Conservation (phyloP, 768 basidiomycete species). For the Boletus rex-veris region DNA sequence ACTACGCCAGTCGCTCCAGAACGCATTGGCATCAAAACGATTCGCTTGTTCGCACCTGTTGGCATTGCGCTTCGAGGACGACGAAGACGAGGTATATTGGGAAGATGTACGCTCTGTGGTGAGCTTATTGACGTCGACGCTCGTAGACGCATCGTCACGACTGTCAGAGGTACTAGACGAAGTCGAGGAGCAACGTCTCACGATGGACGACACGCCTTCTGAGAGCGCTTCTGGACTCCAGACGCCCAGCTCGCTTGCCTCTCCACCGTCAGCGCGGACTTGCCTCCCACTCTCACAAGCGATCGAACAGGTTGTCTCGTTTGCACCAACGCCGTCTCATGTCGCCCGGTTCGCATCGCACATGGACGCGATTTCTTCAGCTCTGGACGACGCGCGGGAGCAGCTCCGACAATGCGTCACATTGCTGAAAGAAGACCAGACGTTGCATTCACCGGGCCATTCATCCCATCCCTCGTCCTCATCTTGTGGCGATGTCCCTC, state of each 20-base stretch:
- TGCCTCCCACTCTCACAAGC: slow-evolving; percentile 11
- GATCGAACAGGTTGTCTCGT: slow-evolving; percentile 37
- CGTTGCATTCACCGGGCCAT: slow-evolving; percentile 14
- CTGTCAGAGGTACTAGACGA: slow-evolving; percentile 63
- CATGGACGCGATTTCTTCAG: slow-evolving; percentile 63
- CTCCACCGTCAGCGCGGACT: slow-evolving; percentile 14
- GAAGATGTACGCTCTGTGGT: slow-evolving; percentile 79
- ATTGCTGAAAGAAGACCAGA: slow-evolving; percentile 44
- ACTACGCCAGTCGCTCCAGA: slow-evolving; percentile 56
- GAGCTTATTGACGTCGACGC: slow-evolving; percentile 60
- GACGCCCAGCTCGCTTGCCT: slow-evolving; percentile 16
- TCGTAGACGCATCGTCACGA: slow-evolving; percentile 61
- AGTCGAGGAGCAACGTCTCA: slow-evolving; percentile 48
- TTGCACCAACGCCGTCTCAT: slow-evolving; percentile 73
- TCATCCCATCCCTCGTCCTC: slow-evolving; percentile 22
- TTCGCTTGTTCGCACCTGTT: slow-evolving; percentile 79
- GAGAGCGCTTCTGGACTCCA: slow-evolving; percentile 11
- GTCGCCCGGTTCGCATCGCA: slow-evolving; percentile 69
- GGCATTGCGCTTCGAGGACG: slow-evolving; percentile 71
- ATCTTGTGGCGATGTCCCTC: slow-evolving; percentile 7
- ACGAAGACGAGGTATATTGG: slow-evolving; percentile 78
- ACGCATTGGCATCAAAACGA: slow-evolving; percentile 67
- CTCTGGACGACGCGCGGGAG: slow-evolving; percentile 68
- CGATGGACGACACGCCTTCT: slow-evolving; percentile 44
- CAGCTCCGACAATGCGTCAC: slow-evolving; percentile 62